Conservation (phyloP, 2,329 filamentous ascomycete species). For the Penicillium sp. region DNA sequence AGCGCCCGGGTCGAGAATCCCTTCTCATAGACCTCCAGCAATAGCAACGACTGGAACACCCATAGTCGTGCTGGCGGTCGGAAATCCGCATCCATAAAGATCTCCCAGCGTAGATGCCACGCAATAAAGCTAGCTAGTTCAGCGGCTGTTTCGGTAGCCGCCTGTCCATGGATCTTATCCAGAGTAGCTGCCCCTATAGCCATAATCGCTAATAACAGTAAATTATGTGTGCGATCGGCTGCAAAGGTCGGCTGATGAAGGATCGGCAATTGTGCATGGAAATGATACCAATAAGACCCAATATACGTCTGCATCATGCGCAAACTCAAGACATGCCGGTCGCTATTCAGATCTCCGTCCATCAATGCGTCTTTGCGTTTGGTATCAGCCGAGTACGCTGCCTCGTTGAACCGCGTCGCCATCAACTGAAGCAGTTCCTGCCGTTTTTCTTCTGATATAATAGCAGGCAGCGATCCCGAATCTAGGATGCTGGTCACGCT, state of each 20-base stretch:
- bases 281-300: slow-evolving; percentile 89
- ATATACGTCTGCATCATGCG: slow-evolving; percentile 97
- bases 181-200: slow-evolving; percentile 87
- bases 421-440: slow-evolving; percentile 81
- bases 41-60: slow-evolving; percentile 87
- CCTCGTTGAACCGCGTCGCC: slow-evolving; percentile 76
- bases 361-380: slow-evolving; percentile 75
- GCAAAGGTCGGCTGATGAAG: slow-evolving; percentile 92
- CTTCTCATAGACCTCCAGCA: slow-evolving; percentile 94
- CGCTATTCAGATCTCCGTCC: slow-evolving; percentile 69
- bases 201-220: slow-evolving; percentile 85
- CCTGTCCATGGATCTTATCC: slow-evolving; percentile 74
- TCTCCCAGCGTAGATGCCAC: slow-evolving; percentile 92
- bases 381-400: slow-evolving; percentile 69
- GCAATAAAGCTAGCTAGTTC: slow-evolving; percentile 86
- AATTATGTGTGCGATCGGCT: slow-evolving; percentile 78
- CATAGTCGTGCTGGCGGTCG: slow-evolving; percentile 90
- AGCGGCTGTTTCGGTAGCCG: slow-evolving; percentile 72
- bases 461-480: slow-evolving; percentile 73
- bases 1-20: slow-evolving; percentile 91
- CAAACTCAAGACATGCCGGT: slow-evolving; percentile 68
- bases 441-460: slow-evolving; percentile 84
- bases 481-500: slow-evolving; percentile 83
- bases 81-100: slow-evolving; percentile 89
- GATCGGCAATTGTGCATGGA: slow-evolving; percentile 91